A percentile compares a stretch with the other conserved stretches of the same genome.
phyloP scores from a whole-genome alignment of 345 rosid genomes.

The Gossypium rotundifolium region DNA sequence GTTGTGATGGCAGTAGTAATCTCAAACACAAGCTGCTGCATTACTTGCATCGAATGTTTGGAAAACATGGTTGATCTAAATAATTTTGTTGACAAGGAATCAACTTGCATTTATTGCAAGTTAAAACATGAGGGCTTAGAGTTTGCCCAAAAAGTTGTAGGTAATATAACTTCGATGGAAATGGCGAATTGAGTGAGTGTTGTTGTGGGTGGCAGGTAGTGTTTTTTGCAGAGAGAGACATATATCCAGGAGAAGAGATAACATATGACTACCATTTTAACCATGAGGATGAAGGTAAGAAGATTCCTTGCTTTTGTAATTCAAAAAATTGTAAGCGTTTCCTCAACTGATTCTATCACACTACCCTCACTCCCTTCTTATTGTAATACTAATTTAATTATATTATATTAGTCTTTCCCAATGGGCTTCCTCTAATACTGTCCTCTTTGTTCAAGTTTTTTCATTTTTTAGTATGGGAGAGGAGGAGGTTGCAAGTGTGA shows the following conservation, averaged over 20 bases:
- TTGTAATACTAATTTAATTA: neutral
- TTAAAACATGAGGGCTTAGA: neutral
- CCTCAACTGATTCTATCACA: slow-evolving; percentile 25
- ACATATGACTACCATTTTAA: slow-evolving; percentile 56
- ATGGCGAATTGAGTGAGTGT: neutral
- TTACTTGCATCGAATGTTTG: neutral
- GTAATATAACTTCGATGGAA: neutral
- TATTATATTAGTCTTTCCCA: neutral
- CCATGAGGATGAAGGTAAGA: slow-evolving; percentile 54
- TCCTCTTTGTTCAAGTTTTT: neutral
- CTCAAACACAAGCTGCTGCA: too few species aligned
- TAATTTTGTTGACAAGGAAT: neutral
- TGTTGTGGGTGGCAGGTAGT: slow-evolving; percentile 35
- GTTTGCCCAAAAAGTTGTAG: neutral
- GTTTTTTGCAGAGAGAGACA: slow-evolving; percentile 47
- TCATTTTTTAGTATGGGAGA: neutral
- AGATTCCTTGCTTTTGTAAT: slow-evolving; percentile 46
- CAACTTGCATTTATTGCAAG: neutral
- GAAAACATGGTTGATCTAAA: neutral
- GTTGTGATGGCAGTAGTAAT: too few species aligned
- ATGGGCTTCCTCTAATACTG: neutral
- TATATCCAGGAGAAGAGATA: slow-evolving; percentile 54
- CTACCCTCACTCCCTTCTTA: neutral
- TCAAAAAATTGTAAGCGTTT: slow-evolving; percentile 50
- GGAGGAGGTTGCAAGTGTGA: too few species aligned